Evolutionary conservation across 306 rosid species (phyloP), one percentile per base, ranked within the genome.

Genomic region (Sindora glabra): DNA sequence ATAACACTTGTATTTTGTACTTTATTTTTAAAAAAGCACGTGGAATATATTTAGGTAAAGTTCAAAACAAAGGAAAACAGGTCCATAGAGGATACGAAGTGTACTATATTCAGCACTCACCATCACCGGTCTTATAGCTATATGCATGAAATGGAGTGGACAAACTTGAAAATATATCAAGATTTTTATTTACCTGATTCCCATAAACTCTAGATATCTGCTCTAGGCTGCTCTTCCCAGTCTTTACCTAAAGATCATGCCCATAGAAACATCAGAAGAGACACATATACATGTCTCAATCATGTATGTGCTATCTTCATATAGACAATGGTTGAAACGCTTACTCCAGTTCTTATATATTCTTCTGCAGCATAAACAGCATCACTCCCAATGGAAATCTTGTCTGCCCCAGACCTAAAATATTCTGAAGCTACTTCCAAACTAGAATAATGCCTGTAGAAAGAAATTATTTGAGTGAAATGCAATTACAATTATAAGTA

Each of bases 391-490:
- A 92, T 89, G 24, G 96, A 92, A 64, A 92, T 92, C 79, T 92
- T 92, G 71, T 92, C 99, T 49, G 99, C 99, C 19, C 99, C 99
- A 41, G 96, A 89, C 76, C 99, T 86, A 69, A 92, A 92, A 75
- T 89, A 92, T 77, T 92, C 99, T 26, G 96, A 83, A 62, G 96
- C 99, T 78, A 92, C 99, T 77, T 89, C 90, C 86, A 92, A 78
- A 75, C 99, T 92, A 76, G 96, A 80, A 79, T 92, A 86, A 78
- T 84, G 74, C 90, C 99, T 89, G 72, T n/a, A 30, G 62, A 36
- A 64, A 41, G 30, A 52, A 51, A 58, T 37, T 42, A 26, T 26
- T 29, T 9, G n/a, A 45, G 66, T 45, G 38, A 49, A 49, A 48
- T n/a, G n/a, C 30, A 0, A 25, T 36, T 34, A 17, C 8, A 4